These are phyloP conservation scores for Porcisia hertigi DNA, from an alignment of 208 protist genomes.

Conservation along the genomic window DNA sequence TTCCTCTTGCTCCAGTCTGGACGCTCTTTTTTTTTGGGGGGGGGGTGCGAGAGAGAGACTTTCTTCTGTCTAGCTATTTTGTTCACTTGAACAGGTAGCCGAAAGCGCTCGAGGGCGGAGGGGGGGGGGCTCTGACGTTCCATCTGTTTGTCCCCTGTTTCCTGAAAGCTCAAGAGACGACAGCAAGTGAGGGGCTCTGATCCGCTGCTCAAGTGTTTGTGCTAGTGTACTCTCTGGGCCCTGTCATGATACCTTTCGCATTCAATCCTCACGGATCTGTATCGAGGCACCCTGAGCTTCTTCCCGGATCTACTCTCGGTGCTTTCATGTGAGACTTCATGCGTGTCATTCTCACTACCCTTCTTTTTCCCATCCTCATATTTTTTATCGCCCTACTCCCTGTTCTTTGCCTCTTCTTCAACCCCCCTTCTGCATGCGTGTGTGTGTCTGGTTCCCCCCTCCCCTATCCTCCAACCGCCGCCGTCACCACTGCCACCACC, in stretches of 20 bases:
- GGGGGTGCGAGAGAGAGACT: background rate
- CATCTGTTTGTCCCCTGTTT: background rate
- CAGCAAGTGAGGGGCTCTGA: background rate
- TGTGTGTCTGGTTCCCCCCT: too few relatives aligned
- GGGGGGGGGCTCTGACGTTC: background rate
- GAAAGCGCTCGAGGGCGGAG: background rate
- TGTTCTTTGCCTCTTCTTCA: too few relatives aligned
- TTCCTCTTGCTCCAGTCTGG: background rate
- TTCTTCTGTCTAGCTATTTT: background rate
- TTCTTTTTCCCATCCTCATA: background rate
- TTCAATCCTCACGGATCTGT: background rate
- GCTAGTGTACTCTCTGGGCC: background rate
- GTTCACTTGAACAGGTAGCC: background rate
- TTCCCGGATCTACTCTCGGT: background rate
- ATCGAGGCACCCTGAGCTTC: background rate
- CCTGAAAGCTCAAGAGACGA: background rate
- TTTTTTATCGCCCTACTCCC: too few relatives aligned
- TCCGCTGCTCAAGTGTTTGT: background rate
- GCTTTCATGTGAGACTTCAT: background rate
- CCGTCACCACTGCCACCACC: too few relatives aligned
- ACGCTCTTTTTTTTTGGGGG: background rate
- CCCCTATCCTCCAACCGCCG: too few relatives aligned
- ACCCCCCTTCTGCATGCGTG: too few relatives aligned
- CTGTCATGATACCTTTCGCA: background rate
- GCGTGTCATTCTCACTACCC: background rate